Percentiles rank a stretch among this genome's conserved stretches.
Evolutionary conservation across 805 yeast genomes (phyloP).

Genomic region (Ogataea parapolymorpha): DNA sequence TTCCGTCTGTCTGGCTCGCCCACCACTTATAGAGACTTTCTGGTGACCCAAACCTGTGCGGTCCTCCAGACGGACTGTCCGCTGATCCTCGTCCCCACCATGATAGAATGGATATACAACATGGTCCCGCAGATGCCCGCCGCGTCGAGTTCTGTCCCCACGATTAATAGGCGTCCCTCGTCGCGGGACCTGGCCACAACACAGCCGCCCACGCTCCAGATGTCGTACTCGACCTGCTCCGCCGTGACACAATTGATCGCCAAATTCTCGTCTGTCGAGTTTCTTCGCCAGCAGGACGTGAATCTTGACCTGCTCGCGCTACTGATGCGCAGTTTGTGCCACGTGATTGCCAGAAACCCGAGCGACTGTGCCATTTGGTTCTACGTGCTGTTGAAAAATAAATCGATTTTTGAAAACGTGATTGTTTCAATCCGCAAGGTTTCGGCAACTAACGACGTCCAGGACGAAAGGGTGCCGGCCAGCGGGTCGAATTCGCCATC

Average conservation of each 20-base stretch:
- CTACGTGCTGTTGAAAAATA: conserved; percentile 45
- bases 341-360: conserved; percentile 48
- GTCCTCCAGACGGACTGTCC: conserved; percentile 37
- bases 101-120: conserved; percentile 61
- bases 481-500: conserved; percentile 10
- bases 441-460: conserved; percentile 22
- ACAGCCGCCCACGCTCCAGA: conserved; percentile 30
- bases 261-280: conserved; percentile 36
- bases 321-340: conserved; percentile 53
- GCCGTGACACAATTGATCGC: conserved; percentile 42
- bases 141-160: conserved; percentile 12
- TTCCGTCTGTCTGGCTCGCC: conserved; percentile 41
- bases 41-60: conserved; percentile 50
- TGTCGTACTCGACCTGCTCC: conserved; percentile 50
- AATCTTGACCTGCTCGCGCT: conserved; percentile 59
- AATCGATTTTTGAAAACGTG: conserved; percentile 36
- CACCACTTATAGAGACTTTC: conserved; percentile 59
- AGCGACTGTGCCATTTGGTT: conserved; percentile 52
- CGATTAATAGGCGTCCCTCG: conserved; percentile 17
- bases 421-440: conserved; percentile 33
- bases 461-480: background rate
- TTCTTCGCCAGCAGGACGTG: conserved; percentile 37
- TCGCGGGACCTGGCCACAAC: conserved; percentile 6
- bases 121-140: conserved; percentile 42
- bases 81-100: conserved; percentile 40